Percentiles rank a stretch among this genome's conserved stretches.
Evolutionary conservation across 164 flowering plant genomes (phyloP).

Genomic region (Chimonanthus salicifolius): DNA sequence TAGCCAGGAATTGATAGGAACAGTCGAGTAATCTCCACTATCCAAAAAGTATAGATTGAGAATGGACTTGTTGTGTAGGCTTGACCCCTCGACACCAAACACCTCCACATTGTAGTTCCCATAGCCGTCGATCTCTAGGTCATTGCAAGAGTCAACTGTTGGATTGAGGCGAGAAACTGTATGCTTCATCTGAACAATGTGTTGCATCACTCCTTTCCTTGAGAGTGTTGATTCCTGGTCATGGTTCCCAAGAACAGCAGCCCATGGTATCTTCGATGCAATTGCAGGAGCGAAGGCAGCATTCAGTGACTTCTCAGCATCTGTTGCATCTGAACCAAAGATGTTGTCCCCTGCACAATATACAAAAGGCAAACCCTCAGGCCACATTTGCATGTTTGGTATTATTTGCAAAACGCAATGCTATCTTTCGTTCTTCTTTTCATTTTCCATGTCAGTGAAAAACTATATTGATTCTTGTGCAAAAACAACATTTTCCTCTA

Average conservation of each 20-base stretch:
- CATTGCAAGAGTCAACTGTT: constrained; percentile 10
- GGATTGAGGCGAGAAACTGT: constrained; percentile 70
- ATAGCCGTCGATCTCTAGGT: constrained; percentile 59
- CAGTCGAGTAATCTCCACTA: constrained; percentile 92
- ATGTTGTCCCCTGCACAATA: constrained; percentile 69
- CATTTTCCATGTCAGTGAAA: too few relatives aligned
- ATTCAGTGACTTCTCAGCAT: constrained; percentile 60
- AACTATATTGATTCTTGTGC: too few relatives aligned
- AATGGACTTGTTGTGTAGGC: constrained; percentile 62
- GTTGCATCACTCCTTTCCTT: constrained; percentile 80
- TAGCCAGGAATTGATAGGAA: constrained; percentile 67
- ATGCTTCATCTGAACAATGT: constrained; percentile 52
- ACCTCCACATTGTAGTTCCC: constrained; percentile 92
- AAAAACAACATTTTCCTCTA: too few relatives aligned
- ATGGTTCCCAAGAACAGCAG: constrained; percentile 91
- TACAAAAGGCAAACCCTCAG: too few relatives aligned
- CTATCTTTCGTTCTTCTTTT: too few relatives aligned
- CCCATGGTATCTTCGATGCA: constrained; percentile 75
- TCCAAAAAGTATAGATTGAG: constrained; percentile 87
- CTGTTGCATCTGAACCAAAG: constrained; percentile 54
- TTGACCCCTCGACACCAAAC: constrained; percentile 52
- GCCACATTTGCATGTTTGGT: too few relatives aligned
- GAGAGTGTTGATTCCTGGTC: constrained; percentile 79
- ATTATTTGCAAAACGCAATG: too few relatives aligned
- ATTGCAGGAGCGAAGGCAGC: constrained; percentile 79